phyloP scores from a whole-genome alignment of 2,329 filamentous ascomycete genomes.

The Microdochium paspali region DNA sequence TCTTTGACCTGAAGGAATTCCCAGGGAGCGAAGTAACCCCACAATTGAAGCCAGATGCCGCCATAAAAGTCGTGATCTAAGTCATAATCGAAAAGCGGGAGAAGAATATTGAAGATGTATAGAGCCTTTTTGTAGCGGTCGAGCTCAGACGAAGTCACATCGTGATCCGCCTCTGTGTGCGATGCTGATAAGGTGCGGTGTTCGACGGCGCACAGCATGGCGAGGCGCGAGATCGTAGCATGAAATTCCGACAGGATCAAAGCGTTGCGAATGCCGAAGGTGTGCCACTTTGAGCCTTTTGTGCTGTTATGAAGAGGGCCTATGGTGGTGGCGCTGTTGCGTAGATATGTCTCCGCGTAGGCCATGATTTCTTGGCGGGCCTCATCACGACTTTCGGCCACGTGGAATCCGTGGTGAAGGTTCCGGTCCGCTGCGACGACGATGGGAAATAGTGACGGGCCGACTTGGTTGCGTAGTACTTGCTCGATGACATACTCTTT shows the following conservation, averaged over 20 bases:
- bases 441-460: not conserved
- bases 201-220: not conserved
- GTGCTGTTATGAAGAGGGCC: not conserved
- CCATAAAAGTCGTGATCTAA: not conserved
- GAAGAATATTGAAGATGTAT: not conserved
- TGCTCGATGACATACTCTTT: not conserved
- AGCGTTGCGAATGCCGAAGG: not conserved
- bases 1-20: not conserved
- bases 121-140: not conserved
- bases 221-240: not conserved
- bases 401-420: not conserved
- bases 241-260: not conserved
- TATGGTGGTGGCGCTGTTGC: not conserved
- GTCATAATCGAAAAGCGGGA: not conserved
- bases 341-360: not conserved
- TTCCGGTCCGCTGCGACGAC: not conserved
- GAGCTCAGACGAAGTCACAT: not conserved
- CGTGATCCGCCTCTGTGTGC: not conserved
- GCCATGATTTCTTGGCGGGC: not conserved
- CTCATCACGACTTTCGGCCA: too few species aligned
- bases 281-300: not conserved
- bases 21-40: not conserved
- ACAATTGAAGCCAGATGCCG: not conserved
- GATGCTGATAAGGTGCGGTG: not conserved
- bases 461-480: not conserved